Base-by-base conservation (phyloP, 179 eudicot genomes). In the Drosera spatulata region DNA sequence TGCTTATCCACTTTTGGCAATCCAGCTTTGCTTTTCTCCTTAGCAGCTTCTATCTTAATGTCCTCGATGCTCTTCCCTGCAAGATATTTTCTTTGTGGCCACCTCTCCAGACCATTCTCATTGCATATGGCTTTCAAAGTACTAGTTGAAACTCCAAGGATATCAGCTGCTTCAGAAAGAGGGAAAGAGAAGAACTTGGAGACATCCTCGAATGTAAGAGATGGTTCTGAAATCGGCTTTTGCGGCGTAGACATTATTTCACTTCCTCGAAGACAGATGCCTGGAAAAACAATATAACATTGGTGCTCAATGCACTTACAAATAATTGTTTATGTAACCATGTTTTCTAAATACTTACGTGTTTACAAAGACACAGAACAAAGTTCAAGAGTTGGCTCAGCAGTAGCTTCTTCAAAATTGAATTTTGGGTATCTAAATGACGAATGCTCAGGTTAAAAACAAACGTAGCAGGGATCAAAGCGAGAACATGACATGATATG, bases 61-160 rank as follows among this genome's bases (percentile, higher is more conserved):
- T 83, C 82, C 64, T 83, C 88, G 46, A 80, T 77, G 71, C 76
- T 75, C 67, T 83, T 83, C 49, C 85, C 88, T 46, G 77, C 74
- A 33, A 73, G 71, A 63, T 73, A 73, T 72, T 80, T 80, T 3
- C 85, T 79, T 52, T 83, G 75, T 6, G 88, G 88, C 88, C 88
- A 83, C 57, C 85, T 68, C 54, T 77, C 76, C 0, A 80, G 88
- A 50, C 88, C 88, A 69, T 83, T 77, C n/a, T 80, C 88, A 50
- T 71, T 68, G 69, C 88, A 83, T 39, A 83, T 52, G 64, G 73
- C 75, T 65, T 83, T 83, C 8, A 83, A 40, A 55, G 52, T 77
- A 65, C 60, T 68, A 1, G 82, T 52, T 11, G 77, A 71, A 43
- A 76, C 78, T 60, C 88, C 88, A 3, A 83, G 85, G 68, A 73